Percentiles rank a stretch among this genome's conserved stretches.
These are phyloP conservation scores for Fusarium sp. DNA, from an alignment of 2,329 filamentous ascomycete species.

Conservation along the genomic window DNA sequence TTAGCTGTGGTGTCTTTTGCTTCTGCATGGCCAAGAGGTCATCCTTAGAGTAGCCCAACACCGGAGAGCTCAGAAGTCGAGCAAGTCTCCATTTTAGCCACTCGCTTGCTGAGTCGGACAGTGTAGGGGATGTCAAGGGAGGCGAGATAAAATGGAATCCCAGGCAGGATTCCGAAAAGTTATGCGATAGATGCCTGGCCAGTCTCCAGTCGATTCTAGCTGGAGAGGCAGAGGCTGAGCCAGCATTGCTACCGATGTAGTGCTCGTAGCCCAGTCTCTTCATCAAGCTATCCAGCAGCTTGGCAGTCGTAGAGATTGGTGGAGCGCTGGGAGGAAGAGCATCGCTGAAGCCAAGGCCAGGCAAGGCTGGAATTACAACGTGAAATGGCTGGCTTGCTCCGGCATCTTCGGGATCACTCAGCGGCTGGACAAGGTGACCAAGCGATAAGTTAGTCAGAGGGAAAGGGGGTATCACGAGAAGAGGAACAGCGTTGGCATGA, in stretches of 20 bases:
- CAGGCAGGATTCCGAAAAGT: conserved; percentile 62
- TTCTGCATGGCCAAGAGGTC: conserved; percentile 60
- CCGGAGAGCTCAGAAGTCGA: conserved; percentile 57
- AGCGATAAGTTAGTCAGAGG: conserved; percentile 72
- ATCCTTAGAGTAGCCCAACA: conserved; percentile 66
- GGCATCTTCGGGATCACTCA: conserved; percentile 64
- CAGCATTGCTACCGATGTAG: conserved; percentile 68
- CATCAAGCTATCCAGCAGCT: conserved; percentile 70
- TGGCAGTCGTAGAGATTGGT: conserved; percentile 64
- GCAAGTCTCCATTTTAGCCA: conserved; percentile 69
- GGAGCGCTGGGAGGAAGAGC: conserved; percentile 62
- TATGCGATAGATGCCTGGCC: conserved; percentile 59
- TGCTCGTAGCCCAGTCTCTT: conserved; percentile 65
- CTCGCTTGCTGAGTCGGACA: conserved; percentile 55
- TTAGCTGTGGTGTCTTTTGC: conserved; percentile 18
- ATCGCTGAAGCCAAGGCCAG: conserved; percentile 75
- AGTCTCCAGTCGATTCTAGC: conserved; percentile 65
- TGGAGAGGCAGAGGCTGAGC: conserved; percentile 58
- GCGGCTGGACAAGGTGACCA: conserved; percentile 62
- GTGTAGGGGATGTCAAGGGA: conserved; percentile 60
- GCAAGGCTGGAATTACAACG: conserved; percentile 73
- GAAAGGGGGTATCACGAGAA: conserved; percentile 73
- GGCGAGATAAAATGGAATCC: conserved; percentile 72
- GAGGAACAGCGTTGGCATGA: conserved; percentile 65
- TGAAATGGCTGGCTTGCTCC: conserved; percentile 66